Evolutionary conservation across 1,284 basidiomycete species (phyloP).

Genomic region (Rhodofomes roseus): DNA sequence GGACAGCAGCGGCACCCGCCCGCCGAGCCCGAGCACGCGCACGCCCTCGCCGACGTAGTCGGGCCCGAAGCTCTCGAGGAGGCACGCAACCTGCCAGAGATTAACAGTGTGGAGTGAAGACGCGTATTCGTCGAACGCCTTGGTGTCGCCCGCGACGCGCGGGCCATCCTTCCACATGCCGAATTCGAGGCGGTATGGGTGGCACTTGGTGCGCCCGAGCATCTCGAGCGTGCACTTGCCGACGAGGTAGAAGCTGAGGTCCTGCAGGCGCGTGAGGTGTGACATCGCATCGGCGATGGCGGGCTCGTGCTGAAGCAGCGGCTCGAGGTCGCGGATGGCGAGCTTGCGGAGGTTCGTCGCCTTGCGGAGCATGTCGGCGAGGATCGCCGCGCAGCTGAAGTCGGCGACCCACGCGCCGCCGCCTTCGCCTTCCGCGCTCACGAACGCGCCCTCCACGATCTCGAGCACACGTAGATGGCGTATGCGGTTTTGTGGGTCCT

Average conservation of each 20-base stretch:
- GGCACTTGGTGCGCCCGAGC: constrained; percentile 16
- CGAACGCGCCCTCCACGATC: constrained; percentile 20
- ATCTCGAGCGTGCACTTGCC: constrained; percentile 21
- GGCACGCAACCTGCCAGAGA: constrained; percentile 22
- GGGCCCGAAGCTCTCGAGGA: constrained; percentile 20
- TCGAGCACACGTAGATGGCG: constrained; percentile 16
- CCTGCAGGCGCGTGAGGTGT: constrained; percentile 13
- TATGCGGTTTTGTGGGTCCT: constrained; percentile 10
- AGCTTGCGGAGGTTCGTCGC: constrained; percentile 18
- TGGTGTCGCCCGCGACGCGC: constrained; percentile 20
- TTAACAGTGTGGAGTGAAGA: constrained; percentile 16
- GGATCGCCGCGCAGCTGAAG: constrained; percentile 18
- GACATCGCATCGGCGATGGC: constrained; percentile 17
- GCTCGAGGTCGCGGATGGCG: constrained; percentile 21
- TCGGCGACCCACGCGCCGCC: constrained; percentile 15
- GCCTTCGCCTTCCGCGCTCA: constrained; percentile 9
- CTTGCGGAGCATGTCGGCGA: constrained; percentile 15
- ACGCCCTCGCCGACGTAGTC: constrained; percentile 17
- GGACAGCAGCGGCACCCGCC: constrained; percentile 19
- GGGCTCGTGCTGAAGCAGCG: constrained; percentile 19
- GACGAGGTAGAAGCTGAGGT: constrained; percentile 21
- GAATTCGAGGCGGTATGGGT: constrained; percentile 18
- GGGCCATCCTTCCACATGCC: constrained; percentile 23
- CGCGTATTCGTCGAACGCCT: constrained; percentile 17
- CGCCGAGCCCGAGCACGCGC: constrained; percentile 20